Evolutionary conservation across 805 yeast species (phyloP).

Genomic region (Candida piceae): DNA sequence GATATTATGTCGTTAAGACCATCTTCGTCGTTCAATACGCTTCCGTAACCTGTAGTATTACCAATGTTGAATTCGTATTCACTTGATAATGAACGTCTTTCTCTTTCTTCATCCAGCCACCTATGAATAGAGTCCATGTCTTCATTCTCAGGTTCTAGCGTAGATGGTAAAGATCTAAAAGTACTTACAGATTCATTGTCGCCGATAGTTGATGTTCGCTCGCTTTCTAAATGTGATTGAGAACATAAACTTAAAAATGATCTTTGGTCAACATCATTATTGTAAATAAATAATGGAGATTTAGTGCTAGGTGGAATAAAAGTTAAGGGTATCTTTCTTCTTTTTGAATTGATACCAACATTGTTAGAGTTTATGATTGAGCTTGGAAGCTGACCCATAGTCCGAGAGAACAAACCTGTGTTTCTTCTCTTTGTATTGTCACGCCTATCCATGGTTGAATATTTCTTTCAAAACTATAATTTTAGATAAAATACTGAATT

Average conservation of each 20-base stretch:
- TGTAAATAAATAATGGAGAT: conserved; percentile 32
- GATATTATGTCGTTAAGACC: conserved; percentile 16
- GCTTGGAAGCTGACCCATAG: conserved; percentile 22
- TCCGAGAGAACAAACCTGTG: conserved; percentile 21
- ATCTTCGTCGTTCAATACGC: too few species aligned
- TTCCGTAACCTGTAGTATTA: too few species aligned
- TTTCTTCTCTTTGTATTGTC: conserved; percentile 18
- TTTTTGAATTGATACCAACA: conserved; percentile 29
- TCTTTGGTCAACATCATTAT: conserved; percentile 28
- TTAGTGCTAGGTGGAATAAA: conserved; percentile 34
- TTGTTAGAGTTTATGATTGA: conserved; percentile 23
- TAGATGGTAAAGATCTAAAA: conserved; percentile 33
- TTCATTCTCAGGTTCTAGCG: conserved; percentile 30
- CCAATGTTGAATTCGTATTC: conserved; percentile 9
- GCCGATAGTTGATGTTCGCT: conserved; percentile 16
- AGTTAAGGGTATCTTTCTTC: conserved; percentile 31
- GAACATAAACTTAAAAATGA: conserved; percentile 32
- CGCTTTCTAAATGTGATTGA: conserved; percentile 26
- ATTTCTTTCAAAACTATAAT: too few species aligned
- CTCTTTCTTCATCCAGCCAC: conserved; percentile 35
- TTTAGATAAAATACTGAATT: background rate
- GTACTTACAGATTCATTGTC: conserved; percentile 31
- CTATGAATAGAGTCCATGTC: conserved; percentile 28
- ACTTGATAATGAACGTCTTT: conserved; percentile 25
- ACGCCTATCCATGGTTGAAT: conserved; percentile 11